Conservation (phyloP, 345 rosid genomes). For the Triadica sebifera region DNA sequence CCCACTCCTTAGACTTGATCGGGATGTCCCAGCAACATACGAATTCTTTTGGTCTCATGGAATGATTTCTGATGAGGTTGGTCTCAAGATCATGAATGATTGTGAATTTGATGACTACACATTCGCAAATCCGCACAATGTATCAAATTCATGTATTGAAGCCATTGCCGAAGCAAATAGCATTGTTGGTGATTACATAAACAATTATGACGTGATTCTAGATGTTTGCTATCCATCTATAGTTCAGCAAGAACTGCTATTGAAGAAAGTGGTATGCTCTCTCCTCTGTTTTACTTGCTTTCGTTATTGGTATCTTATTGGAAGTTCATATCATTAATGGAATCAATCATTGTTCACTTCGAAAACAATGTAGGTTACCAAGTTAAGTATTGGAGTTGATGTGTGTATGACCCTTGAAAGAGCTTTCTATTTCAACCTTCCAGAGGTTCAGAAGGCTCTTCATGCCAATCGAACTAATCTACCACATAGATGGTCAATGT, state of each 20-base stretch:
- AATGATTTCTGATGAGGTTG: slow-evolving; percentile 92
- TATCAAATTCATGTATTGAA: slow-evolving; percentile 42
- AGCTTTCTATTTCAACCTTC: slow-evolving; percentile 68
- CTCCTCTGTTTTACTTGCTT: background rate
- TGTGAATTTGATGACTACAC: slow-evolving; percentile 79
- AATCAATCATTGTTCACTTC: background rate
- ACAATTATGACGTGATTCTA: slow-evolving; percentile 74
- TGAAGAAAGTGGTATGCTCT: slow-evolving; percentile 59
- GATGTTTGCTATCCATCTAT: slow-evolving; percentile 81
- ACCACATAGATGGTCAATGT: slow-evolving; percentile 76
- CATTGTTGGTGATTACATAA: slow-evolving; percentile 60
- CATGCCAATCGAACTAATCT: slow-evolving; percentile 75
- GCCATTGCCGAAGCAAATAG: slow-evolving; percentile 52
- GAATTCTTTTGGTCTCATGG: slow-evolving; percentile 95
- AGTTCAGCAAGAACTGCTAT: slow-evolving; percentile 79
- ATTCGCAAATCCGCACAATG: slow-evolving; percentile 56
- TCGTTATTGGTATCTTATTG: background rate
- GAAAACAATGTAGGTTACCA: slow-evolving; percentile 51
- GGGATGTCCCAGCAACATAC: slow-evolving; percentile 65
- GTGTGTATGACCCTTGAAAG: slow-evolving; percentile 76
- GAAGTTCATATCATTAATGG: background rate
- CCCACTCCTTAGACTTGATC: slow-evolving; percentile 78
- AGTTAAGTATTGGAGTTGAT: slow-evolving; percentile 73
- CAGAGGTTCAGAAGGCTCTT: slow-evolving; percentile 88
- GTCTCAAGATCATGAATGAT: slow-evolving; percentile 59